phyloP scores from a whole-genome alignment of 108 stramenopile species.

The Epithemia pelagica region DNA sequence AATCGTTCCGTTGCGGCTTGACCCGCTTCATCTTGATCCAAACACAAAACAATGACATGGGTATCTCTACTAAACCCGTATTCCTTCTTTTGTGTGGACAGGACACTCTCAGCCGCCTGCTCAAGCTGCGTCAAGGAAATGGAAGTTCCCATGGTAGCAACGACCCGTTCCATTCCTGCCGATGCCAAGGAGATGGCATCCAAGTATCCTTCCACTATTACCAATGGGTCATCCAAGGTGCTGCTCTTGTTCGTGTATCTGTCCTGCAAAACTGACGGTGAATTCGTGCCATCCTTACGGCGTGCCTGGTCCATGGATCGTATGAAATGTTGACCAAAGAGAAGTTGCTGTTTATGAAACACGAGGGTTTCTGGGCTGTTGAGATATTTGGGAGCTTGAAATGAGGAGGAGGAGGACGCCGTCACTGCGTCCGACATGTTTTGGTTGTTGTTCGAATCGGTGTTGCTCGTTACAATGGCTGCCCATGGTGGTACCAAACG shows the following conservation, averaged over 20 bases:
- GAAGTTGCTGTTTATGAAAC: slow-evolving; percentile 72
- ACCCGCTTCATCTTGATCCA: slow-evolving; percentile 89
- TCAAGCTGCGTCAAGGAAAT: slow-evolving; percentile 69
- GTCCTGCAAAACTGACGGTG: neutral
- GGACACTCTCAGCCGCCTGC: slow-evolving; percentile 34
- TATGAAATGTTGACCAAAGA: slow-evolving; percentile 78
- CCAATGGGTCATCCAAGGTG: slow-evolving; percentile 19
- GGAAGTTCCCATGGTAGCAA: slow-evolving; percentile 88
- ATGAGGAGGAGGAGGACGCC: neutral
- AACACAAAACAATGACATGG: slow-evolving; percentile 56
- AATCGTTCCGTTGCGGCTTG: slow-evolving; percentile 66
- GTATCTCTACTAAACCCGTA: too few species aligned
- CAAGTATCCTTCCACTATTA: slow-evolving; percentile 93
- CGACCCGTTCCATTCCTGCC: slow-evolving; percentile 63
- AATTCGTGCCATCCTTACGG: neutral
- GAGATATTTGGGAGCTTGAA: slow-evolving; percentile 77
- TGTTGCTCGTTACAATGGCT: too few species aligned
- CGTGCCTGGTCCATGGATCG: neutral
- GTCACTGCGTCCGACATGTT: slow-evolving; percentile 6
- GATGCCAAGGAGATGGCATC: slow-evolving; percentile 86
- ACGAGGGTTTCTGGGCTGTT: slow-evolving; percentile 86
- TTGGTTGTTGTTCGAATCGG: slow-evolving; percentile 2
- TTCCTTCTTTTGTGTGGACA: slow-evolving; percentile 19
- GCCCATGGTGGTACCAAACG: slow-evolving; percentile 28
- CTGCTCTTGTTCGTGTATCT: neutral